phyloP scores from a whole-genome alignment of 176 grass and related monocot genomes.

The Pharus latifolius region DNA sequence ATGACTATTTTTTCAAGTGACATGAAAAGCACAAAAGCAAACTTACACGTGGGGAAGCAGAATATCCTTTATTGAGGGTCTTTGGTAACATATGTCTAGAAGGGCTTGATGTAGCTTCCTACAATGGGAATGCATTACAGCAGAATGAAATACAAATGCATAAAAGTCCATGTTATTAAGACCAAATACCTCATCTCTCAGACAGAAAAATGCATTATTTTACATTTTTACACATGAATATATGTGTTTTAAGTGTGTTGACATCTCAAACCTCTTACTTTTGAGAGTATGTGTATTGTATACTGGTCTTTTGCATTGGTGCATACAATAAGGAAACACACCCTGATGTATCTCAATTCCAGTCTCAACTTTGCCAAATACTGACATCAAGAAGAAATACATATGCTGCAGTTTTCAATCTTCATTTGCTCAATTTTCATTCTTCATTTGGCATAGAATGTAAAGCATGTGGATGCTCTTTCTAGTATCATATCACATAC shows the following conservation, averaged over 20 bases:
- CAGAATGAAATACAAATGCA: not conserved
- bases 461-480: not conserved
- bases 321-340: not conserved
- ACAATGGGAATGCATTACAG: not conserved
- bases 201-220: not conserved
- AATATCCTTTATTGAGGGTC: not conserved
- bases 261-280: not conserved
- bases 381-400: not conserved
- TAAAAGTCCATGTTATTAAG: not conserved
- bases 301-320: not conserved
- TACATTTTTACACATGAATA: not conserved
- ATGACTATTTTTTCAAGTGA: constrained; percentile 2
- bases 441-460: not conserved
- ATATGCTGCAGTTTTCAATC: not conserved
- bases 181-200: not conserved
- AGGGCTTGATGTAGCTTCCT: not conserved
- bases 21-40: not conserved
- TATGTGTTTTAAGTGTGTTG: not conserved
- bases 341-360: not conserved
- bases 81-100: not conserved
- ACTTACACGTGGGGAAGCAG: not conserved
- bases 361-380: not conserved
- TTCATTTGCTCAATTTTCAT: not conserved
- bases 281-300: not conserved
- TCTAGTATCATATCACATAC: not conserved